Base-by-base conservation (phyloP, 2,329 filamentous ascomycete species). In the Cladosporium sp. region DNA sequence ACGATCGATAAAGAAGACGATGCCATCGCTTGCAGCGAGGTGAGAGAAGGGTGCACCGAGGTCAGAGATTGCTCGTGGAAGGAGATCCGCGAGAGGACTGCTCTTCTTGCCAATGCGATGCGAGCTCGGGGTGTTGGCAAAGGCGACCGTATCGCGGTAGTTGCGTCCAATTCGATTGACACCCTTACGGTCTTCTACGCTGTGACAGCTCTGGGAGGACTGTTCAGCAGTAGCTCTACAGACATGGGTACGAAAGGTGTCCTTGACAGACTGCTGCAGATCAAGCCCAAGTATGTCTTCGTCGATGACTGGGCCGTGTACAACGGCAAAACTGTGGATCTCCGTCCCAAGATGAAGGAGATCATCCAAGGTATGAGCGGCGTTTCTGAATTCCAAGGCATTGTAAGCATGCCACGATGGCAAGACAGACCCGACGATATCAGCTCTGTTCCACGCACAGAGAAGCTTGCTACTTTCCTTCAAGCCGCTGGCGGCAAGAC, bases 231-330 rank as follows among this genome's bases (percentile, higher is more conserved):
- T 42, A 85, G 80, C 47, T 88, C 84, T 7, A 92, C 89, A 0
- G 89, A 95, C 67, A 93, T 93, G 84, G 89, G 89, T 0, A 83
- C 85, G 12, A 83, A 84, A 55, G 89, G 88, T 0, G 79, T 95
- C 15, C 61, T 95, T 58, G 87, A 93, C 67, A 75, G 89, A 29
- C 74, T 88, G 20, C 70, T 83, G 42, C 88, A 93, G 72, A 83
- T 93, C 53, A 77, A 84, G 57, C 89, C 89, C 3, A 84, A 81
- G 67, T 88, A 82, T 64, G 75, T 95, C n/a, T 93, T 95, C 64
- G 83, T 92, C 62, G 89, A 95, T 59, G 89, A 93, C 60, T 82
- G 77, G 32, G 80, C 88, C 0, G 70, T 92, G 2, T 95, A 95
- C 59, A 92, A 92, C 58, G 87, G 87, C 40, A 88, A 87, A 67